Evolutionary conservation across 768 basidiomycete species (phyloP).

Genomic region (Tulasnella sp.): DNA sequence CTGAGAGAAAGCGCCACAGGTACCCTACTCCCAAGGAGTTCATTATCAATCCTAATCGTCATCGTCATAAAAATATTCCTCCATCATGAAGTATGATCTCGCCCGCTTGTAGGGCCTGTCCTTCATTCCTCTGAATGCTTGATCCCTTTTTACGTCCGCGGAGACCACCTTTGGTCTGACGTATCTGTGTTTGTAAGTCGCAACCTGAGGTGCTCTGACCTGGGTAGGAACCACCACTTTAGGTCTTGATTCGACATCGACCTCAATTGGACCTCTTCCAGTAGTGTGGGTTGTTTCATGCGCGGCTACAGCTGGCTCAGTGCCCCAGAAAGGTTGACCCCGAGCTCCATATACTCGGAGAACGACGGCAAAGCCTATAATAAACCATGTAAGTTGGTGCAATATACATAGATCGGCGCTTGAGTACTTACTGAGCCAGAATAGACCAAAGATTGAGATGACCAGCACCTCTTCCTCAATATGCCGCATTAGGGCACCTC

Average conservation of each 20-base stretch:
- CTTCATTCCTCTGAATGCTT: background rate
- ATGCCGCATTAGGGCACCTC: slow-evolving; percentile 5
- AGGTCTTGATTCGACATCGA: background rate
- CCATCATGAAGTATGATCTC: slow-evolving; percentile 5
- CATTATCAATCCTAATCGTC: background rate
- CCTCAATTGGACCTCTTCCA: background rate
- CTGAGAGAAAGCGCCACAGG: no score
- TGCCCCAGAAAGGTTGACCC: background rate
- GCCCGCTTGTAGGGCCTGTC: no score
- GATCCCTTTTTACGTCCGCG: background rate
- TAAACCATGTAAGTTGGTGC: background rate
- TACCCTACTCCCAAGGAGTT: no score
- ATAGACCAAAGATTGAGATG: slow-evolving; percentile 8
- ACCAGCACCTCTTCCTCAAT: slow-evolving; percentile 13
- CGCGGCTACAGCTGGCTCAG: background rate
- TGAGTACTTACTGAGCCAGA: slow-evolving; percentile 12
- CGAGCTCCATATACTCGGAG: slow-evolving; percentile 7
- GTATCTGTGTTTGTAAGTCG: no score
- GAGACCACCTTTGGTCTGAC: no score
- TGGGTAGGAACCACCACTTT: background rate
- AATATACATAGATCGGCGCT: background rate
- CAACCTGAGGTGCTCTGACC: background rate
- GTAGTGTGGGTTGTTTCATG: background rate
- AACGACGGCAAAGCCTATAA: slow-evolving; percentile 11
- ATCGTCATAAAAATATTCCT: background rate